Percentiles rank a stretch among this genome's conserved stretches.
Conservation (phyloP, 2,329 filamentous ascomycete species). For the Acephala macrosclerotiorum region DNA sequence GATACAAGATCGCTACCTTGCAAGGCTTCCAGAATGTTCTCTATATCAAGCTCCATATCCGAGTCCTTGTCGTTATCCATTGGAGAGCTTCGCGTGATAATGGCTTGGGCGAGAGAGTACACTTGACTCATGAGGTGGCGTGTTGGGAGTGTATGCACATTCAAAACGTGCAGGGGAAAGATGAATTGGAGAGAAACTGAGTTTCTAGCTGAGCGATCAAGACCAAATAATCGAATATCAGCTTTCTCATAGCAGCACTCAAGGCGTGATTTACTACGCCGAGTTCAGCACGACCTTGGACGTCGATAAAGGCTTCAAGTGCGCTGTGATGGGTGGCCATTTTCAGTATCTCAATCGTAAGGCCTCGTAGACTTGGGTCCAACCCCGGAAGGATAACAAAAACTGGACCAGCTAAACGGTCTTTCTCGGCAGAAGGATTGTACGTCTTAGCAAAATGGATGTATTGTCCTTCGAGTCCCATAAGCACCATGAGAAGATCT, state of each 20-base stretch:
- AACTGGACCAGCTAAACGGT: constrained; percentile 80
- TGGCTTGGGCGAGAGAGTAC: constrained; percentile 85
- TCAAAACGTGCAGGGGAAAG: constrained; percentile 90
- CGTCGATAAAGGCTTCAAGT: constrained; percentile 90
- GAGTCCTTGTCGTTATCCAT: constrained; percentile 77
- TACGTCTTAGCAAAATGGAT: constrained; percentile 86
- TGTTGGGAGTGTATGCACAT: constrained; percentile 91
- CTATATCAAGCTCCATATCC: constrained; percentile 73
- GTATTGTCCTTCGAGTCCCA: constrained; percentile 98
- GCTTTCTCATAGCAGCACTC: constrained; percentile 91
- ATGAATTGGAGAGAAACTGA: constrained; percentile 86
- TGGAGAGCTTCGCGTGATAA: constrained; percentile 86
- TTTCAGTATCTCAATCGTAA: constrained; percentile 87
- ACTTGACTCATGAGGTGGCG: constrained; percentile 91
- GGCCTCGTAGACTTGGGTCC: constrained; percentile 88
- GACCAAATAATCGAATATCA: constrained; percentile 91
- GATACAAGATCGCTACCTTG: constrained; percentile 85
- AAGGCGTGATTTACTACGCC: constrained; percentile 94
- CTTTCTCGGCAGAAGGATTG: constrained; percentile 84
- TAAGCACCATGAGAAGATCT: constrained; percentile 92
- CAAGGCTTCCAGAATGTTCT: constrained; percentile 90
- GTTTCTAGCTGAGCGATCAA: constrained; percentile 93
- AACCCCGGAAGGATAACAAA: constrained; percentile 84
- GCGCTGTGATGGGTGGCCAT: constrained; percentile 95
- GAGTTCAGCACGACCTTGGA: constrained; percentile 91